phyloP scores from a whole-genome alignment of 163 green algal species.

The Scenedesmus sp. region DNA sequence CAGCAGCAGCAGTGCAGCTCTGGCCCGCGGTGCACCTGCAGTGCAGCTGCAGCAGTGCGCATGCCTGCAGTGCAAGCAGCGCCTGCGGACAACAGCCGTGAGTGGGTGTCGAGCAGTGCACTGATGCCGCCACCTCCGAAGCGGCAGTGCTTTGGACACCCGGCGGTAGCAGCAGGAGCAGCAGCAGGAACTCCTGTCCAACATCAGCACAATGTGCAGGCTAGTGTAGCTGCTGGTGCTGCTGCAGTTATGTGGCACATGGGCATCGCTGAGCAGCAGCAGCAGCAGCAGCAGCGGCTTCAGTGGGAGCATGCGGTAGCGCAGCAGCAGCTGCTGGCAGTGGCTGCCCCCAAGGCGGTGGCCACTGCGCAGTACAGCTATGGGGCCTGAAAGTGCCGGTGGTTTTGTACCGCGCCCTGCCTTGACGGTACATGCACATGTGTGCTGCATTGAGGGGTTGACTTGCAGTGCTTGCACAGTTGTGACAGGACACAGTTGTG shows the following conservation, averaged over 20 bases:
- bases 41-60: not conserved
- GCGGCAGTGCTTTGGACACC: not conserved
- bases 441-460: too few species aligned
- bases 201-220: not conserved
- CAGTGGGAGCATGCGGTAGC: not conserved
- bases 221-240: not conserved
- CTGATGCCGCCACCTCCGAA: not conserved
- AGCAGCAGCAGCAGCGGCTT: conserved; percentile 1
- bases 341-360: not conserved
- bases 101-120: not conserved
- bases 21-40: not conserved
- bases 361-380: not conserved
- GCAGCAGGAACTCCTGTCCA: not conserved
- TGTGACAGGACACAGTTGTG: too few species aligned
- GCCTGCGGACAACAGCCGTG: not conserved
- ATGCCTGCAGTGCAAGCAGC: not conserved
- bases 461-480: too few species aligned
- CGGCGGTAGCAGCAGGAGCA: not conserved
- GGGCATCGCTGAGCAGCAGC: not conserved
- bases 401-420: too few species aligned
- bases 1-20: not conserved
- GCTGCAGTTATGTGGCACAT: not conserved
- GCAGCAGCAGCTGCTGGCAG: conserved; percentile 1
- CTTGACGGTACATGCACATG: too few species aligned
- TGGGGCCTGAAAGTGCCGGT: too few species aligned